Evolutionary conservation across 1,139 yeast genomes (phyloP).

Genomic region (Arxiozyma slooffiae): DNA sequence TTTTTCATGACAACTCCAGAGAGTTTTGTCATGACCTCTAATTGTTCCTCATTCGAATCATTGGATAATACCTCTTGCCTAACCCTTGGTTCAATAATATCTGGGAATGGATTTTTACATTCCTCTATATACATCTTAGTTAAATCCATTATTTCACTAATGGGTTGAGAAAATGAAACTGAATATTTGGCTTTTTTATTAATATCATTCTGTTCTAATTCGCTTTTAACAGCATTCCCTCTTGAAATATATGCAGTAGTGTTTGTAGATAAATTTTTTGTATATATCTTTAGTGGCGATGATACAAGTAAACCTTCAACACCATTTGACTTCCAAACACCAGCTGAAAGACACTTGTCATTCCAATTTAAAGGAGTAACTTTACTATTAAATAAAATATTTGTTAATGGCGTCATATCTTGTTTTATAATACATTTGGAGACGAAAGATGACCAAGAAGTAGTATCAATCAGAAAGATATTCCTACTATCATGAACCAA

Average conservation of each 20-base stretch:
- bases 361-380: conserved; percentile 4
- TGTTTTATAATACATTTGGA: conserved; percentile 17
- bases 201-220: background rate
- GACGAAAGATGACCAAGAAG: conserved; percentile 13
- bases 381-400: conserved; percentile 12
- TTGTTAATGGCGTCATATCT: conserved; percentile 14
- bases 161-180: conserved; percentile 15
- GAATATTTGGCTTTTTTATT: conserved; percentile 2
- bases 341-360: conserved; percentile 7
- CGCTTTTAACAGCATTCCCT: background rate
- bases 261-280: background rate
- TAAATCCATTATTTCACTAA: conserved; percentile 16
- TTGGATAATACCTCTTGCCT: conserved; percentile 19
- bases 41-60: conserved; percentile 22
- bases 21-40: conserved; percentile 19
- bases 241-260: background rate
- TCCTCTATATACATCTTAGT: conserved; percentile 13
- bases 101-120: conserved; percentile 11
- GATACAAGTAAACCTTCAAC: conserved; percentile 10
- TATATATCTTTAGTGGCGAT: conserved; percentile 3
- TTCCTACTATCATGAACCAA: conserved; percentile 3
- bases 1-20: conserved; percentile 18
- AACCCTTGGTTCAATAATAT: conserved; percentile 15
- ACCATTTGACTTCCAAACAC: conserved; percentile 11
- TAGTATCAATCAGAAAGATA: conserved; percentile 9